Evolutionary conservation across 2,329 filamentous ascomycete genomes (phyloP), one percentile per base, ranked within the genome.

Genomic region (Dendryphion nanum): DNA sequence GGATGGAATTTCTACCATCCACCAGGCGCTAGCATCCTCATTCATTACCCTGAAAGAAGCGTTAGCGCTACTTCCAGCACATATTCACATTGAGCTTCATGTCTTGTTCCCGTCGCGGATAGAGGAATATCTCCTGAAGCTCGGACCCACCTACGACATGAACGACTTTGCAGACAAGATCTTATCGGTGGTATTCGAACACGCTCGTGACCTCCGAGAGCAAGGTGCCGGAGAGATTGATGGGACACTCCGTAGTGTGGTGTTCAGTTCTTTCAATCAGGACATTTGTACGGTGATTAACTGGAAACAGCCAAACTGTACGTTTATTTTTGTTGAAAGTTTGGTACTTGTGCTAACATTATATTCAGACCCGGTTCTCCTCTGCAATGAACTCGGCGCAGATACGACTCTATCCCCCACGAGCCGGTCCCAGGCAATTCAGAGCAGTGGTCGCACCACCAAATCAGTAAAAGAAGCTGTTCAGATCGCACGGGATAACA

Each of bases 301-400:
- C 68, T 98, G 93, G 93, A 98, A 98, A 67, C 93, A 98, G 66
- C 93, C 93, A 2, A 98, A 97, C 61, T 98, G 81, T 83, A 63
- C 69, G 78, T 69, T 16, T 17, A 14, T 18, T 14, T 32, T 18
- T 8, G 12, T 29, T 24, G 16, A 31, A 21, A 6, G 10, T 7
- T n/a, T 31, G 14, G 12, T n/a, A n/a, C n/a, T n/a, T 23, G 4
- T 8, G 24, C 50, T 60, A 18, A 59, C 38, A 18, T 14, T 10
- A 14, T 18, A 2, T 17, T 21, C 35, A 83, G 81, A 95, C 63
- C 93, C 93, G 0, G 88, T 97, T 0, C 86, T 98, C 53, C 76
- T 97, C 32, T 96, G 90, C 70, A 97, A 97, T 64, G 89, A 96
- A 42, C 79, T 97, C 18, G 89, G 89, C 16, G 74, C 77, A 6